Evolutionary conservation across 352 stramenopile species (phyloP), one percentile per base, ranked within the genome.

Genomic region (Phytophthora parvispora): DNA sequence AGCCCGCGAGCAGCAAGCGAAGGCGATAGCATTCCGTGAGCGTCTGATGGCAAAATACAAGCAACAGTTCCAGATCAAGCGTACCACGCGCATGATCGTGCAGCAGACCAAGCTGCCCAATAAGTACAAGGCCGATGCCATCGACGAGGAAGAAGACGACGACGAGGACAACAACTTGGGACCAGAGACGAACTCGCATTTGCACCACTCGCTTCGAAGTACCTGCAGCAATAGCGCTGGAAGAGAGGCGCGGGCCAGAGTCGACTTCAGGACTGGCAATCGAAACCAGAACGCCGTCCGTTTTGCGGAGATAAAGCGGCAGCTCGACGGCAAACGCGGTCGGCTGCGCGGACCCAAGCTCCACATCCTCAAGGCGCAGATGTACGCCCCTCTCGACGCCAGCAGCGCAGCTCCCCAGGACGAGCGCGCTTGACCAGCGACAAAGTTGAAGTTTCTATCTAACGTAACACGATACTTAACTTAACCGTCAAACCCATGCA

Each of bases 31-130:
- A 9, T 88, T 90, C 32, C 79, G 81, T 13, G 63, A 80, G 15
- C 78, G 72, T n/a, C 54, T 93, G 47, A 76, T 93, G 43, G 49
- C 34, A 50, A 90, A 89, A 59, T 93, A 93, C 68, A 77, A 84
- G 2, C 60, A 77, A 4, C 67, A 77, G 55, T 87, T 85, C 32
- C 83, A 90, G 57, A 59, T 78, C n/a, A 66, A 78, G 12, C 79
- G 74, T 42, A 90, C 81, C 5, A 70, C 68, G 13, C 74, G 80
- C 27, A 91, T 93, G 83, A 52, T 91, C 34, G 67, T 72, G 18
- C 52, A 74, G 32, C 60, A 81, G 12, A 52, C 69, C 22, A 76
- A 83, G 25, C 3, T 40, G 9, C 27, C 40, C n/a, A 64, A 60
- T 16, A 65, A 38, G 27, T 43, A 62, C 28, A 48, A 32, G 10